Evolutionary conservation across 1,284 basidiomycete species (phyloP), one percentile per base, ranked within the genome.

Genomic region (Ganoderma resinaceum): DNA sequence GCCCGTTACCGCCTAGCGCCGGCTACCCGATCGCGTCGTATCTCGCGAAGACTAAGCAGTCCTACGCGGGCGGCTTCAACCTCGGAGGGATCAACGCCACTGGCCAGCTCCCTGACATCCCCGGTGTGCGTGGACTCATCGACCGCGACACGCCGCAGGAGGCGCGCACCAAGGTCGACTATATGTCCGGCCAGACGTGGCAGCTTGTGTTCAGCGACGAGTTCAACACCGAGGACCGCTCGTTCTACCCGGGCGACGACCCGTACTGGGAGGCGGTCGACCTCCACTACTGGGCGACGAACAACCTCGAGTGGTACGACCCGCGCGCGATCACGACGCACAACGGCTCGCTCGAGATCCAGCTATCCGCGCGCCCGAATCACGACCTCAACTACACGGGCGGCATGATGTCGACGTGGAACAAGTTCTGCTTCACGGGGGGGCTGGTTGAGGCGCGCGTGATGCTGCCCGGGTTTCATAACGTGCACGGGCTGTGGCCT

Each of bases 361-460:
- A 92, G 0, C 79, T 97, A 71, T 88, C 85, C 0, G 75, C 88
- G 71, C 89, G 89, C 75, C 74, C 83, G 58, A 91, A 83, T 43
- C 91, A 98, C 78, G 89, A 86, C 65, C 83, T 98, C 70, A 81
- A 94, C 75, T 97, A 91, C 78, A 84, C 90, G 69, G 88, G 92
- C 46, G 92, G 89, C 0, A 83, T 90, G 83, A 80, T 95, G 75
- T 82, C 89, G 31, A 86, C 86, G 18, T 95, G 95, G 94, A 95
- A 95, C 78, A 95, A 98, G 79, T 93, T 98, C 75, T 98, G 97
- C 80, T 98, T 98, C 81, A 95, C 93, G 1, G 95, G 95, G 43
- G 94, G 94, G 23, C 82, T 94, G 67, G 80, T 95, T 53, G 87
- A 91, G 74, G 85, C 87, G 8, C 85, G 86, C 8, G 89, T 96